Base-by-base conservation (phyloP, 2,329 filamentous ascomycete species). In the Teratosphaeria zuluensis region DNA sequence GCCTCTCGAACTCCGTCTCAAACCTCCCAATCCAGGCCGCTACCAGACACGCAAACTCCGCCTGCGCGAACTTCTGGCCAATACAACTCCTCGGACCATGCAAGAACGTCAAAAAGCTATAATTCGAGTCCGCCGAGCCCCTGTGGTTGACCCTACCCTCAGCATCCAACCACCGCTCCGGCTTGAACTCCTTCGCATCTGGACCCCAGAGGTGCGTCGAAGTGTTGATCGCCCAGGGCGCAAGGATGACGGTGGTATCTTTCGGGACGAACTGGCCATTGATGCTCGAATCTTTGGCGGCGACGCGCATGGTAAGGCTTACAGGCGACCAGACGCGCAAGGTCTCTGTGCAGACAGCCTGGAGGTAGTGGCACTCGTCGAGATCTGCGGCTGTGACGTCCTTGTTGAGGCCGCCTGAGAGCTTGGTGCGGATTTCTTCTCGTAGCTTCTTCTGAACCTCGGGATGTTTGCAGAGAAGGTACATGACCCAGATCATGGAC, bases 61-160 rank as follows among this genome's bases (percentile, higher is more conserved):
- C 84, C 70, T 84, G 87, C 0, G 92, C 88, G 74, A 96, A 96
- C 1, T 79, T 79, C 72, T 86, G 82, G 0, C 91, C 92, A 65
- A 96, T 96, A 70, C 92, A 96, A 68, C 86, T 88, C 56, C 91
- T 78, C 1, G 91, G 90, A 0, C 92, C 92, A 70, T 95, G 90
- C 59, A 96, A 72, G 74, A 96, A 96, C 0, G 89, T 92, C 74
- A 92, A 70, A 66, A 88, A 86, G 0, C 86, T 82, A 70, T 87
- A 95, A 72, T 92, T 94, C 64, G 81, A 89, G 16, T 80, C 77
- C 1, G 89, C 87, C 8, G 88, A 88, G 6, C 90, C 90, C 51
- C 82, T 84, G 56, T 84, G 84, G 58, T 85, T 85, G 4, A 76
- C 74, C 42, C 74, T 72, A 6, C 78, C 77, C 33, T 72, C 72